Conservation (phyloP, 495 filamentous ascomycete species). For the Penicillium longicatenatum region DNA sequence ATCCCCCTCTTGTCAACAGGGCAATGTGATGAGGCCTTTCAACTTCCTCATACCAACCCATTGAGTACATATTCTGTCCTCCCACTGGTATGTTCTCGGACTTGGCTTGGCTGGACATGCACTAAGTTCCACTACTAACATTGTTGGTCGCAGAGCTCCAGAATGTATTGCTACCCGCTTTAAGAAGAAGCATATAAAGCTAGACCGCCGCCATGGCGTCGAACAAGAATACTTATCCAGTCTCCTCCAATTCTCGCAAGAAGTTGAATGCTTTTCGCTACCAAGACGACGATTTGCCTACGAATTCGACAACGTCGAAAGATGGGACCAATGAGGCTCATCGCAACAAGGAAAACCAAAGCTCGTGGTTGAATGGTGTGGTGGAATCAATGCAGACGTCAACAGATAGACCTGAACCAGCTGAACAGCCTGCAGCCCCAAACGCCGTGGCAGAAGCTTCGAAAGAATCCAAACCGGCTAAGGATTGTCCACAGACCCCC, state of each 20-base stretch:
- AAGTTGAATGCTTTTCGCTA: constrained; percentile 64
- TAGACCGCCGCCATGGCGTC: constrained; percentile 29
- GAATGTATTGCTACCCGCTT: constrained; percentile 30
- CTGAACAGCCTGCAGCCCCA: not conserved
- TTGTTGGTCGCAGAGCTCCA: constrained; percentile 19
- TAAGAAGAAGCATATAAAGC: constrained; percentile 16
- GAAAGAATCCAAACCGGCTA: constrained; percentile 37
- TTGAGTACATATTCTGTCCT: constrained; percentile 7
- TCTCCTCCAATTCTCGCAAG: constrained; percentile 56
- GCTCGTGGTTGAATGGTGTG: constrained; percentile 45
- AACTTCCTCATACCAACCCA: not conserved
- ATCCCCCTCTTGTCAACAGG: constrained; percentile 14
- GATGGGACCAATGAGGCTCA: constrained; percentile 24
- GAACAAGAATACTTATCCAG: constrained; percentile 29
- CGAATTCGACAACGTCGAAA: constrained; percentile 37
- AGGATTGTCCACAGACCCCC: constrained; percentile 70
- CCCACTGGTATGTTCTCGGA: constrained; percentile 2
- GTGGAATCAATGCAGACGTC: constrained; percentile 33
- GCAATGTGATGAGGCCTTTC: not conserved
- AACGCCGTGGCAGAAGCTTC: not conserved
- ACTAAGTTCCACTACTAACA: constrained; percentile 21
- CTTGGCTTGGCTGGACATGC: not conserved
- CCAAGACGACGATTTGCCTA: constrained; percentile 26
- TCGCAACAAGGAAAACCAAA: constrained; percentile 43
- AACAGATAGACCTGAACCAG: constrained; percentile 23